Base-by-base conservation (phyloP, 1,284 basidiomycete species). In the Puccinia horiana region DNA sequence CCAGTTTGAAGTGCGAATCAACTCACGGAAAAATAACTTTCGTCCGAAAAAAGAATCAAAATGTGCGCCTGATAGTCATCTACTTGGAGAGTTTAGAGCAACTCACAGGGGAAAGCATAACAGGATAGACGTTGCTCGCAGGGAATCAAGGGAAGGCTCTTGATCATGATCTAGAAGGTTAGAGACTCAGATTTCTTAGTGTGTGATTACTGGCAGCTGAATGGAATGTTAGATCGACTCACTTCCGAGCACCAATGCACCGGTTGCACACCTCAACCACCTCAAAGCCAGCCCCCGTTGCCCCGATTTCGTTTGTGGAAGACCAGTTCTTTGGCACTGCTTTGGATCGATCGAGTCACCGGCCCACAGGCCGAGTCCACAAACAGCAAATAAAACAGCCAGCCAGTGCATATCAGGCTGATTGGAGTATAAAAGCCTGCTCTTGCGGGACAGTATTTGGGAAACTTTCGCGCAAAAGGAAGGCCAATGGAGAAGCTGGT, bases 21-120 rank as follows among this genome's bases (percentile, higher is more conserved):
- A 47, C 56, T 76, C 42, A 76, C 75, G 32, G 75, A 76, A 12
- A 76, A 63, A 47, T 76, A 76, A 58, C 75, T 76, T 29, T 61
- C 37, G 14, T 29, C 69, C 42, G 14, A 11, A 29, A 44, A 18
- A 18, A 47, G 6, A 72, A 49, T 54, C 49, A 75, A 56, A 56
- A 40, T 32, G 35, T 23, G 32, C 23, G 11, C 35, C 47, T 37
- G 5, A 14, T 49, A 52, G 18, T 26, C 2, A 14, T 35, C 23
- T 47, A 29, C 12, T 20, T n/a, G 18, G 44, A 52, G 26, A 29
- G 23, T 20, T 35, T 72, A 11, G 37, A 35, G n/a, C 1, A 3
- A 40, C 75, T 76, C 37, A 78, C 63, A 78, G 49, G 18, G 76
- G 76, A 40, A 78, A 78, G 23, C 65, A 52, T 26, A 67, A 49